Base-by-base conservation (phyloP, 495 filamentous ascomycete species). In the Mytilinidion resinicola region DNA sequence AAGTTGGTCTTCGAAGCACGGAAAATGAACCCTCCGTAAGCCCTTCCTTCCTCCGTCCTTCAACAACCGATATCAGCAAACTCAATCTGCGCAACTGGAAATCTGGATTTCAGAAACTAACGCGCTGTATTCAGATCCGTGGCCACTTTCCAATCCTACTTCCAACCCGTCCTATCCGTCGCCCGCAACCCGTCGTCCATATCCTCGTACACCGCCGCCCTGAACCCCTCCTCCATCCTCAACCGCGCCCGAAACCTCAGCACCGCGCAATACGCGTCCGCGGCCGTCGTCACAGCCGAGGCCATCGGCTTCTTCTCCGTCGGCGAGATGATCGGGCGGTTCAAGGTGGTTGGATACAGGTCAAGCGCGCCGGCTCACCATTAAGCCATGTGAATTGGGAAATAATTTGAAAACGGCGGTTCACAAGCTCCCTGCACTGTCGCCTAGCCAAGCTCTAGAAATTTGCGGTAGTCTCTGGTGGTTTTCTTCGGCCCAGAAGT, bases 231-330 rank as follows among this genome's bases (percentile, higher is more conserved):
- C 69, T 65, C 67, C 65, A 69, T 87, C 61, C 68, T 93, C 57
- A 76, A 82, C 68, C 78, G 78, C 57, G 69, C 87, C 60, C 82
- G 89, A 67, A 88, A 85, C 73, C 51, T 91, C 67, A 85, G 79
- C 72, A 77, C 72, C 49, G 77, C 83, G 69, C 83, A 95, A 71
- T 60, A 90, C 54, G 79, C 78, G 25, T 70, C 87, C 20, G 83
- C 76, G 53, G 88, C 86, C 69, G 87, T 99, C 53, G 73, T 96
- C 57, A 68, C 75, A 39, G 92, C 91, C 38, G 93, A 99, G 77
- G 80, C 89, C 50, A 73, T 99, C 57, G 93, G 93, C 53, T 97
- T 99, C 81, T 99, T 97, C 82, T 91, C 90, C 15, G 82, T 99
- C 20, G 93, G 93, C 57, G 90, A 96, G 82, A 97, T 99, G 75